Base-by-base conservation (phyloP, 2,329 filamentous ascomycete genomes). In the Sporothrix dimorphospora region DNA sequence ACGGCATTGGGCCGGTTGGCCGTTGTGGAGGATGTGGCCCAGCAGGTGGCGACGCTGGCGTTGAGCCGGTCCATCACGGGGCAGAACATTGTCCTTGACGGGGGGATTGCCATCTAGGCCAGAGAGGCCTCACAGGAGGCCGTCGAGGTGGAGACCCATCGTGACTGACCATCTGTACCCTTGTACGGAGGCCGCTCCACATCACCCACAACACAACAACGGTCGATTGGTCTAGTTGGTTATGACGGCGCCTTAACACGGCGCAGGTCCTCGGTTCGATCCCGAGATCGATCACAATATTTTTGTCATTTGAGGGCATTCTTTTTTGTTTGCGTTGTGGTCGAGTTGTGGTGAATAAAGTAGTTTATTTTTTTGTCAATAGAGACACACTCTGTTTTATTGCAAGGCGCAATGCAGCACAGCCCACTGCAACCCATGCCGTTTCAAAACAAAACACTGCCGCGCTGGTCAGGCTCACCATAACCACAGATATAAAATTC, bases 201-300 rank as follows among this genome's bases (percentile, higher is more conserved):
- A 45, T n/a, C 34, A 38, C 24, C 38, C 19, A 42, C 55, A 59
- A n/a, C 30, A 9, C 30, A 59, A 16, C 55, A 59, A 45, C 59
- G 59, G 59, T 65, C 59, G 59, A 65, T 65, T 65, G 59, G 59
- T 65, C 59, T 65, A 65, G 59, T 65, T 65, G 59, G 59, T 65
- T 65, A 65, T 65, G 59, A 65, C 59, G 59, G 38, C 59, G 59
- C 59, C 59, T 65, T 65, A 65, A 65, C 59, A 65, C 59, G 59
- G 59, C 59, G 59, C 38, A 65, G 59, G 63, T 66, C 42, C 63
- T 30, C 63, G 59, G 63, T 49, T 66, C 63, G 24, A 66, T 66
- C 59, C 63, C 63, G 63, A 49, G 63, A 66, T 66, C 63, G 63
- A 66, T 49, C 42, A 66, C 42, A 66, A 49, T 4, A 34, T 66